These are phyloP conservation scores for Monosporascus sp. DNA, from an alignment of 2,329 filamentous ascomycete genomes.

Conservation along the genomic window DNA sequence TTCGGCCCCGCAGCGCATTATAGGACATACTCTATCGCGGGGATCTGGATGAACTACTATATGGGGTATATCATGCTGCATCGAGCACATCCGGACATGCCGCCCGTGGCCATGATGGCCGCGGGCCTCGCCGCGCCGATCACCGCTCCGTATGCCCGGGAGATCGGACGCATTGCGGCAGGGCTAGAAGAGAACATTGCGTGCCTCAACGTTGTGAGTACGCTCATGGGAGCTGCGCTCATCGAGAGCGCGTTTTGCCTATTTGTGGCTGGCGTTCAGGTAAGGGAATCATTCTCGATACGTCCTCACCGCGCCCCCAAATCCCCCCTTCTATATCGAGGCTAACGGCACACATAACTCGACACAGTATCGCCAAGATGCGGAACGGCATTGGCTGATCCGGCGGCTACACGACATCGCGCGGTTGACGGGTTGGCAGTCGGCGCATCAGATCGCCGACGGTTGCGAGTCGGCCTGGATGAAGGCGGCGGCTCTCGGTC, in stretches of 20 bases:
- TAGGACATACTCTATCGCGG: slow-evolving; percentile 78
- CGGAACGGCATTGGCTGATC: slow-evolving; percentile 74
- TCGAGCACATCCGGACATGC: slow-evolving; percentile 82
- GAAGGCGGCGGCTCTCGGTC: slow-evolving; percentile 64
- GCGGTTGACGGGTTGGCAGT: slow-evolving; percentile 81
- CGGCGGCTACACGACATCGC: slow-evolving; percentile 68
- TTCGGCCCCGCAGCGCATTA: slow-evolving; percentile 82
- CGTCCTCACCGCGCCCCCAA: neutral
- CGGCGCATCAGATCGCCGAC: slow-evolving; percentile 70
- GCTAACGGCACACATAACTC: neutral
- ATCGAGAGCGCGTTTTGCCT: slow-evolving; percentile 77
- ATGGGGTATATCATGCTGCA: slow-evolving; percentile 79
- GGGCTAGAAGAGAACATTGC: slow-evolving; percentile 58
- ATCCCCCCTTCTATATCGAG: neutral
- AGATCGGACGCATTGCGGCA: slow-evolving; percentile 74
- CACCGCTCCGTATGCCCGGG: slow-evolving; percentile 65
- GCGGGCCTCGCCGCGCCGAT: slow-evolving; percentile 69
- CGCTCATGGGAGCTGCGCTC: slow-evolving; percentile 71
- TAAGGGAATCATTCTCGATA: slow-evolving; percentile 25
- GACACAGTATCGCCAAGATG: slow-evolving; percentile 60
- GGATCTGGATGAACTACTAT: slow-evolving; percentile 83
- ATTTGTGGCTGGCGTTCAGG: slow-evolving; percentile 80
- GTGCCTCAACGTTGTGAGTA: slow-evolving; percentile 58
- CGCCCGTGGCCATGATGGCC: slow-evolving; percentile 81
- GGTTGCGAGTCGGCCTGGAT: slow-evolving; percentile 84